A percentile compares a stretch with the other conserved stretches of the same genome.
Conservation (phyloP, 1,284 basidiomycete genomes). For the Tylopilus orsonianus region DNA sequence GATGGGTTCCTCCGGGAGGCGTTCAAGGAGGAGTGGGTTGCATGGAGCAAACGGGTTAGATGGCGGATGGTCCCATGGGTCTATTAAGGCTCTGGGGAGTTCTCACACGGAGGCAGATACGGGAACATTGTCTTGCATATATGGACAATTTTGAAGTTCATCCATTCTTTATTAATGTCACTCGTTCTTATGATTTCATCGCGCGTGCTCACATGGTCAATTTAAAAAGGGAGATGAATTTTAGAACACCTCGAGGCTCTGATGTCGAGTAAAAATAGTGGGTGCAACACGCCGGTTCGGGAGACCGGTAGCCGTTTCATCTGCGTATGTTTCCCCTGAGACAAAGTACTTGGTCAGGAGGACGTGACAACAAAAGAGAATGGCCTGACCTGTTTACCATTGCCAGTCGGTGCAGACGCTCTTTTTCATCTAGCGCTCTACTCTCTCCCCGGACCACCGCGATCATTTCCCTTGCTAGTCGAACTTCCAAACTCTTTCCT, state of each 20-base stretch:
- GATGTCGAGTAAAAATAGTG: no score
- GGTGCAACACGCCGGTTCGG: no score
- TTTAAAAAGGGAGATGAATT: no score
- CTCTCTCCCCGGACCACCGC: constrained; percentile 62
- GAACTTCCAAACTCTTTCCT: constrained; percentile 58
- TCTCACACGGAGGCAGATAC: not conserved
- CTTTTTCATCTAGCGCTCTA: constrained; percentile 45
- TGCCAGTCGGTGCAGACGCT: constrained; percentile 64
- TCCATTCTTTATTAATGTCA: no score
- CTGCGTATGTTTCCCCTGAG: constrained; percentile 27
- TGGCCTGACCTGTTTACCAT: constrained; percentile 75
- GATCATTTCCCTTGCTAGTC: constrained; percentile 76
- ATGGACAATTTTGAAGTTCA: no score
- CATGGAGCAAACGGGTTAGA: constrained; percentile 18
- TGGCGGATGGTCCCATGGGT: constrained; percentile 22
- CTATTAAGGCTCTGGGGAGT: constrained; percentile 10
- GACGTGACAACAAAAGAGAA: not conserved
- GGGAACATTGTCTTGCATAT: not conserved
- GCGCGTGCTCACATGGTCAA: no score
- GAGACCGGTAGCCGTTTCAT: no score
- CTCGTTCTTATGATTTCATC: no score
- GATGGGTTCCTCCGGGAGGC: constrained; percentile 15
- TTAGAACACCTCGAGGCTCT: no score
- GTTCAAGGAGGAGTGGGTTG: constrained; percentile 22
- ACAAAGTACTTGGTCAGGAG: not conserved